phyloP scores from a whole-genome alignment of 1,284 basidiomycete genomes.

The Entoloma clypeatum region DNA sequence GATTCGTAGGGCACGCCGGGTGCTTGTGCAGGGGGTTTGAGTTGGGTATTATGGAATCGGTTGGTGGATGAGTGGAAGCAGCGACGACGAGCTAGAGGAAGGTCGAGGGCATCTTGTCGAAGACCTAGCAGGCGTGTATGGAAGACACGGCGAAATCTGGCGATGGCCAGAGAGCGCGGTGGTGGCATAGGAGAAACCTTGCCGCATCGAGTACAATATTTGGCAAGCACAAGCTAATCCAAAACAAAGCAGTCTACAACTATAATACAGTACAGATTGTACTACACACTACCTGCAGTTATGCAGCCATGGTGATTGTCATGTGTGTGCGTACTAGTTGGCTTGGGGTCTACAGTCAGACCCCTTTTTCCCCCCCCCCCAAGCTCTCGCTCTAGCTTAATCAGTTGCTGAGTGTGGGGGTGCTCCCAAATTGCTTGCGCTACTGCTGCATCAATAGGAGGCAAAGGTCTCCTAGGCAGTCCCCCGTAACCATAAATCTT shows the following conservation, averaged over 20 bases:
- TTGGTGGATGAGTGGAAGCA: constrained; percentile 30
- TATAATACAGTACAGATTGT: neutral
- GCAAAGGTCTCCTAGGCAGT: constrained; percentile 69
- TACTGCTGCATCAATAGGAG: constrained; percentile 51
- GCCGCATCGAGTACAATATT: no score
- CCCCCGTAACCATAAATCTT: constrained; percentile 78
- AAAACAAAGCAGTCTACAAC: no score
- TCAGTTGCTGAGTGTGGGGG: constrained; percentile 61
- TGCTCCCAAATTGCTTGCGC: constrained; percentile 66
- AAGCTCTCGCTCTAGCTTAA: constrained; percentile 63
- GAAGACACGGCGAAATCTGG: constrained; percentile 17
- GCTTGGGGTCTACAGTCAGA: constrained; percentile 12
- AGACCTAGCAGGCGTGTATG: constrained; percentile 9
- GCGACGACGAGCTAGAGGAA: constrained; percentile 28
- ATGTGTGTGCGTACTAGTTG: no score
- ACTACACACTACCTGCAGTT: constrained; percentile 2
- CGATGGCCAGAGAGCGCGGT: constrained; percentile 24
- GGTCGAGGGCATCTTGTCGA: neutral
- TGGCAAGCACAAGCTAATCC: no score
- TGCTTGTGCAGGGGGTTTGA: constrained; percentile 21
- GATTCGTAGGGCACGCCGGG: constrained; percentile 67
- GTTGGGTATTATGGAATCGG: constrained; percentile 24
- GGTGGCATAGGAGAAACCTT: constrained; percentile 33
- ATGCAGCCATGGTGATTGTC: no score
- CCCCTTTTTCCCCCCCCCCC: constrained; percentile 33